Percentiles rank a stretch among this genome's conserved stretches.
Evolutionary conservation across 371 early-diverging fungal genomes (phyloP).

Genomic region (Apophysomyces variabilis): DNA sequence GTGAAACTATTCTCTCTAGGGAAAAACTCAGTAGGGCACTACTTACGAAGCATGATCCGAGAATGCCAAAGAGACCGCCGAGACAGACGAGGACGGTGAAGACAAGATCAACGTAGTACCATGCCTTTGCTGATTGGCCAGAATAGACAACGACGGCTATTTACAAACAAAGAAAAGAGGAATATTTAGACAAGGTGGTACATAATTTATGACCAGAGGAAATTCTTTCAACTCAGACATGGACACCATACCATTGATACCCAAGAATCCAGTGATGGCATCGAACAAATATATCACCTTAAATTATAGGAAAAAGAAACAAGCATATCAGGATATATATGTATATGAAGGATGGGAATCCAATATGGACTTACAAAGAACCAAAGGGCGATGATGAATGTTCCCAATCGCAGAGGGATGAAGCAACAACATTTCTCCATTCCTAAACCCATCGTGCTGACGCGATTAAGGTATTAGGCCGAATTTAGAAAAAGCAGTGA

Average conservation of each 20-base stretch:
- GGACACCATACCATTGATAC: conserved; percentile 41
- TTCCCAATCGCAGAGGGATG: conserved; percentile 49
- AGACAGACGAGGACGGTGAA: conserved; percentile 44
- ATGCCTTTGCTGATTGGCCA: conserved; percentile 47
- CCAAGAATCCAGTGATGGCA: conserved; percentile 51
- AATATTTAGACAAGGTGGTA: conserved; percentile 6
- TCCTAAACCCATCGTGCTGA: conserved; percentile 41
- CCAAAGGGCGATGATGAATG: conserved; percentile 52
- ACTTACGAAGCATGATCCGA: conserved; percentile 53
- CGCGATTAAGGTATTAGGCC: neutral
- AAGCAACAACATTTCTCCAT: conserved; percentile 55
- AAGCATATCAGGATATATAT: neutral
- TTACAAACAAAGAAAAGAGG: neutral
- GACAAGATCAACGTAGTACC: conserved; percentile 49
- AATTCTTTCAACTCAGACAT: conserved; percentile 2
- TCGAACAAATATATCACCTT: conserved; percentile 49
- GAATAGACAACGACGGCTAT: conserved; percentile 50
- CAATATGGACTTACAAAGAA: conserved; percentile 40
- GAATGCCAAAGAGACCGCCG: conserved; percentile 47
- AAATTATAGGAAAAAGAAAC: neutral
- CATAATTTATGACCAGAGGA: conserved; percentile 1
- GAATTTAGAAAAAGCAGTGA: conserved; percentile 15
- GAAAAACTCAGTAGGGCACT: neutral
- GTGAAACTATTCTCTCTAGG: neutral
- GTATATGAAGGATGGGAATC: too few relatives aligned